These are phyloP conservation scores for Debaryomyces sp. DNA, from an alignment of 1,139 yeast genomes.

Conservation along the genomic window DNA sequence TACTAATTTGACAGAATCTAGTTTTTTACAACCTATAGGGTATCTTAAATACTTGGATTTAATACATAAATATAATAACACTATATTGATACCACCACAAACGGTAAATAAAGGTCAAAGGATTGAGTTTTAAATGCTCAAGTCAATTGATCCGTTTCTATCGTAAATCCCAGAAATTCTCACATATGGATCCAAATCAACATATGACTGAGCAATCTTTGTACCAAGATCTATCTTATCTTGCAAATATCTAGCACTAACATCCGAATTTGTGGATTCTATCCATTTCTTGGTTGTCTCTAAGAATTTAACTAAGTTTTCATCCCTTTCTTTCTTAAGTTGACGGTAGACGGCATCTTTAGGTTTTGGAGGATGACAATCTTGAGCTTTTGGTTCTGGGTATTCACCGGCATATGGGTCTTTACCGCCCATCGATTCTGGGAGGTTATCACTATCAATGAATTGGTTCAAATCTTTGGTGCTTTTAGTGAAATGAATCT, in stretches of 20 bases:
- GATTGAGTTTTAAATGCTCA: not conserved
- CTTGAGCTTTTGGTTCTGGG: slow-evolving; percentile 31
- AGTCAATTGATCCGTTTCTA: slow-evolving; percentile 28
- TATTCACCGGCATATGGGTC: slow-evolving; percentile 32
- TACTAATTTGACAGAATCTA: too few relatives aligned
- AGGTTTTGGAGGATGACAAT: slow-evolving; percentile 33
- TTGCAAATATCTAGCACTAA: slow-evolving; percentile 41
- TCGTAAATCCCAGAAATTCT: slow-evolving; percentile 44
- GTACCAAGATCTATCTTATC: slow-evolving; percentile 37
- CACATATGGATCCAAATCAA: slow-evolving; percentile 43
- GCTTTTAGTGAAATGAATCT: slow-evolving; percentile 47
- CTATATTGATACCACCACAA: not conserved
- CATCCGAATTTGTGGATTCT: slow-evolving; percentile 43
- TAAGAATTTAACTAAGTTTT: slow-evolving; percentile 30
- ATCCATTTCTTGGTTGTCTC: slow-evolving; percentile 46
- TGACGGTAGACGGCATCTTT: slow-evolving; percentile 32
- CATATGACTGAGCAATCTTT: slow-evolving; percentile 35
- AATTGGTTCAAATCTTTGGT: slow-evolving; percentile 34
- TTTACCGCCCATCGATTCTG: slow-evolving; percentile 44
- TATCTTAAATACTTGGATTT: not conserved
- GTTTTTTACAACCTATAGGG: not conserved
- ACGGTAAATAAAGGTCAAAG: not conserved
- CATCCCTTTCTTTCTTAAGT: slow-evolving; percentile 37
- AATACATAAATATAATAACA: not conserved
- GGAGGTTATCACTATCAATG: slow-evolving; percentile 38